Conservation (phyloP, 2,329 filamentous ascomycete species). For the Aspergillus pseudonomiae region DNA sequence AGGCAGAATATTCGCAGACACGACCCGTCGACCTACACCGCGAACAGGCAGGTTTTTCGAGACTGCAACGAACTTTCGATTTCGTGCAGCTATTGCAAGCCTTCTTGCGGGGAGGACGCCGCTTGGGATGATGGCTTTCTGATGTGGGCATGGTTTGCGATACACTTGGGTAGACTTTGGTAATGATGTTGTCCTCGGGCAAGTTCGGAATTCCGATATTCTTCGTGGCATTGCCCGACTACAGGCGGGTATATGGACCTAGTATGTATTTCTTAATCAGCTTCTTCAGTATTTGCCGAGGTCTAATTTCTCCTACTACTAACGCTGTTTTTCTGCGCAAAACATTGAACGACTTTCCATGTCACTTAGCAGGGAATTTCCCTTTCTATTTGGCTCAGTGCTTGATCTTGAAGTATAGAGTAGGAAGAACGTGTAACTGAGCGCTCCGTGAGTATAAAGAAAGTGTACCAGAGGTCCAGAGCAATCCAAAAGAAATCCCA, state of each 20-base stretch:
- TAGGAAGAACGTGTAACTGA: too few species aligned
- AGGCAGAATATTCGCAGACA: constrained; percentile 21
- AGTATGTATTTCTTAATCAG: constrained; percentile 43
- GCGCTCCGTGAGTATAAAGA: too few species aligned
- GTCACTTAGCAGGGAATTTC: too few species aligned
- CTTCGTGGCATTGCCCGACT: not conserved
- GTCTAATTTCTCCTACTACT: too few species aligned
- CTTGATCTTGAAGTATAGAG: too few species aligned
- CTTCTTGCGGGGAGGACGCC: constrained; percentile 23
- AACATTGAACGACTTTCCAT: too few species aligned
- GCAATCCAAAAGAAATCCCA: too few species aligned
- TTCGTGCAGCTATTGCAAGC: constrained; percentile 21
- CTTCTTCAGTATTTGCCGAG: constrained; percentile 14
- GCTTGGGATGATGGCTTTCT: not conserved
- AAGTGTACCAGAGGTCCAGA: too few species aligned
- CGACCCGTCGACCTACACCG: constrained; percentile 20
- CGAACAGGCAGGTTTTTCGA: constrained; percentile 22
- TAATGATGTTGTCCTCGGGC: not conserved
- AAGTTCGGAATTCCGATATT: not conserved
- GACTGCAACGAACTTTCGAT: constrained; percentile 25
- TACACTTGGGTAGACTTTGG: not conserved
- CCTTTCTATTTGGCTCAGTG: too few species aligned
- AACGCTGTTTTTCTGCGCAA: too few species aligned
- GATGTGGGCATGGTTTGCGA: not conserved
- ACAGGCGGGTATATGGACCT: not conserved